phyloP scores from a whole-genome alignment of 257 asterid genomes.

The Misopates orontium region DNA sequence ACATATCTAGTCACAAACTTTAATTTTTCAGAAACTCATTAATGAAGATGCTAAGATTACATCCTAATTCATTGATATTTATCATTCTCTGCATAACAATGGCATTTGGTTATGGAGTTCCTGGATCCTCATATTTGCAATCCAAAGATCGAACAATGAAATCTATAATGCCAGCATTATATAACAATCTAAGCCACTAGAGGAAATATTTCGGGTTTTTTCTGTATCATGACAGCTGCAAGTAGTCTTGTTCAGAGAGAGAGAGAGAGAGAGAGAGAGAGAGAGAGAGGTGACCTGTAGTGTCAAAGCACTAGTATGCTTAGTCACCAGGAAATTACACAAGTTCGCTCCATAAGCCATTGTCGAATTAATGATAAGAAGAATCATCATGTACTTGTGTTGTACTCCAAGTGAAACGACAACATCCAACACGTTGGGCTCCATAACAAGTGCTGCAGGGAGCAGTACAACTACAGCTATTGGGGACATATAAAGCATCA shows the following conservation, averaged over 20 bases:
- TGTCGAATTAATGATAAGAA: constrained; percentile 67
- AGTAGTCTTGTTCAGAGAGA: neutral
- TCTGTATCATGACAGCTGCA: no score
- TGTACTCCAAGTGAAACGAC: constrained; percentile 57
- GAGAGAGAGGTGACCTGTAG: constrained; percentile 68
- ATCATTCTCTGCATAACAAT: no score
- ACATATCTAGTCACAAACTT: no score
- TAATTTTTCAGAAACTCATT: no score
- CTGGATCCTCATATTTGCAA: no score
- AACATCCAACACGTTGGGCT: constrained; percentile 66
- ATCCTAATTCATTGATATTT: no score
- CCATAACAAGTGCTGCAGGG: constrained; percentile 78
- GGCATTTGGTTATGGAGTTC: no score
- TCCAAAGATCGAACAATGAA: no score
- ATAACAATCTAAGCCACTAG: no score
- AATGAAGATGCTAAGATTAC: no score
- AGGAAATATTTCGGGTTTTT: no score
- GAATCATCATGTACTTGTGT: constrained; percentile 66
- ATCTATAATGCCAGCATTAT: no score
- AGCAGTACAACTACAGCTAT: constrained; percentile 76
- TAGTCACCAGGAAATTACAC: constrained; percentile 91
- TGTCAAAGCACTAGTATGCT: constrained; percentile 89
- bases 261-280: neutral
- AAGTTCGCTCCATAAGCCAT: constrained; percentile 92
- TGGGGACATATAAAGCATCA: constrained; percentile 96